Percentiles rank a stretch among this genome's conserved stretches.
These are phyloP conservation scores for Rubia peregrina DNA, from an alignment of 305 asterid genomes.

Conservation along the genomic window DNA sequence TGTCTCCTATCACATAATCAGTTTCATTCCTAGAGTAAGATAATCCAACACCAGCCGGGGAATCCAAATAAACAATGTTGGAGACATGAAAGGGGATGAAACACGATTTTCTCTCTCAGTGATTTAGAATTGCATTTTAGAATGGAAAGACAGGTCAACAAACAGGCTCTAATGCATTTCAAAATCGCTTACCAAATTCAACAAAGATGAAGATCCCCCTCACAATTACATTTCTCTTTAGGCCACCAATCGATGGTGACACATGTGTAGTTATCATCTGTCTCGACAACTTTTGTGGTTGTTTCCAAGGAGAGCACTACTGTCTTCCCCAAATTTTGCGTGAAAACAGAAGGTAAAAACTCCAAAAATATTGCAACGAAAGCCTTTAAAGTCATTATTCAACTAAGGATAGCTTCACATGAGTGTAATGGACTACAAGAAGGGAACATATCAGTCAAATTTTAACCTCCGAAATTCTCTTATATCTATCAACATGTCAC, in stretches of 20 bases:
- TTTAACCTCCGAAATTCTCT: not conserved
- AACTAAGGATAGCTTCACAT: constrained; percentile 23
- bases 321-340: constrained; percentile 38
- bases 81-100: too few relatives aligned
- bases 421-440: constrained; percentile 18
- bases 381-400: constrained; percentile 44
- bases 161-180: not conserved
- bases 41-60: constrained; percentile 92
- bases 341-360: constrained; percentile 39
- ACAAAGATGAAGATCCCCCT: constrained; percentile 70
- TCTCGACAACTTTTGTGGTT: constrained; percentile 36
- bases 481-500: not conserved
- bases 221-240: constrained; percentile 70
- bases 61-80: constrained; percentile 67
- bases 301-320: constrained; percentile 43
- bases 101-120: too few relatives aligned
- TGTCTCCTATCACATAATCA: constrained; percentile 74
- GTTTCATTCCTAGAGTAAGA: constrained; percentile 64
- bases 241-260: constrained; percentile 99
- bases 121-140: constrained; percentile 4
- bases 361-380: constrained; percentile 35
- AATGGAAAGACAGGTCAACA: constrained; percentile 9
- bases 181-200: constrained; percentile 54
- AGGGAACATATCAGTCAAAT: not conserved
- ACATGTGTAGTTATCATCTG: constrained; percentile 76